phyloP scores from a whole-genome alignment of 768 basidiomycete species.

The Collybiopsis confluens region DNA sequence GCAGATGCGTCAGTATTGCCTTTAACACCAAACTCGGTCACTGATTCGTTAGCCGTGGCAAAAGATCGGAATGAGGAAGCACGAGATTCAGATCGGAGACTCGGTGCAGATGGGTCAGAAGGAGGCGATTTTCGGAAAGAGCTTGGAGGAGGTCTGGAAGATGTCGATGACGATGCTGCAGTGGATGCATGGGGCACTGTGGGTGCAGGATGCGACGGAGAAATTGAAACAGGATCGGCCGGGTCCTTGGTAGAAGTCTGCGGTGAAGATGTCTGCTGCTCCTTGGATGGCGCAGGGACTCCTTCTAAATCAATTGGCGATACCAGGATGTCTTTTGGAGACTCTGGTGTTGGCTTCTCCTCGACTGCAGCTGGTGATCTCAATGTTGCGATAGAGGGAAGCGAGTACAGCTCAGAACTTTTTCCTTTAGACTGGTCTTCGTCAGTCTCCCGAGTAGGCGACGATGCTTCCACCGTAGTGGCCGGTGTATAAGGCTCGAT shows the following conservation, averaged over 20 bases:
- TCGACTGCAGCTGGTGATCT: not conserved
- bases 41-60: conserved; percentile 2
- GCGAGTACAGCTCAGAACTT: not conserved
- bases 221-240: not conserved
- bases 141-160: conserved; percentile 1
- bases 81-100: conserved; percentile 8
- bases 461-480: not conserved
- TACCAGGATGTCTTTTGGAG: not conserved
- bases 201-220: not conserved
- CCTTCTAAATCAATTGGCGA: not conserved
- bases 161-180: not conserved
- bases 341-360: not conserved
- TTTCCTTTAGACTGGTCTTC: not conserved
- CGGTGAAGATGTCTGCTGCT: not conserved
- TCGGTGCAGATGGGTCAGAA: not conserved
- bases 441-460: not conserved
- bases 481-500: not conserved
- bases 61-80: conserved; percentile 7
- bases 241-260: not conserved
- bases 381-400: not conserved
- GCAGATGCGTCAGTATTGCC: not conserved
- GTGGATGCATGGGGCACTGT: not conserved
- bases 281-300: not conserved
- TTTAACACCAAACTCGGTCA: not conserved
- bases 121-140: conserved; percentile 3